These are phyloP conservation scores for Suillus variegatus DNA, from an alignment of 768 basidiomycete species.

Conservation along the genomic window DNA sequence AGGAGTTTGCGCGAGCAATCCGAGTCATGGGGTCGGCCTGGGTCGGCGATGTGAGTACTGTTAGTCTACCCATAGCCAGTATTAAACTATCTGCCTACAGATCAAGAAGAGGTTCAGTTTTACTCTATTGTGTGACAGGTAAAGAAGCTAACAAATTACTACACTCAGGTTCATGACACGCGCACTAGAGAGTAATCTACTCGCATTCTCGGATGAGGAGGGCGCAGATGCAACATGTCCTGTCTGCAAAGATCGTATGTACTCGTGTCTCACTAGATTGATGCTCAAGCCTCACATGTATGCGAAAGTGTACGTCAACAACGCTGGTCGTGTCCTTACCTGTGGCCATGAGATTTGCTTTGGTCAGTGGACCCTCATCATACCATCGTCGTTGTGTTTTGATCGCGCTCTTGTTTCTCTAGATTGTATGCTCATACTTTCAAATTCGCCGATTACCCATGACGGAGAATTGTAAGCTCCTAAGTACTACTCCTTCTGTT, in stretches of 20 bases:
- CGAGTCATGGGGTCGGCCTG: slow-evolving; percentile 46
- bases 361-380: slow-evolving; percentile 35
- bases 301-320: slow-evolving; percentile 44
- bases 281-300: neutral
- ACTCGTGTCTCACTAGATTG: slow-evolving; percentile 1
- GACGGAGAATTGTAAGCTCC: slow-evolving; percentile 59
- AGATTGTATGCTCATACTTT: slow-evolving; percentile 61
- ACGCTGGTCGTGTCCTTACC: slow-evolving; percentile 58
- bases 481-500: neutral
- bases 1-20: slow-evolving; percentile 56
- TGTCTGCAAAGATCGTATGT: slow-evolving; percentile 65
- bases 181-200: slow-evolving; percentile 42
- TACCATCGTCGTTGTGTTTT: neutral
- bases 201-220: slow-evolving; percentile 49
- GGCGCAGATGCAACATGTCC: slow-evolving; percentile 56
- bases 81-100: slow-evolving; percentile 16
- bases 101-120: slow-evolving; percentile 38
- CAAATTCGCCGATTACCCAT: slow-evolving; percentile 52
- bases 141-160: neutral
- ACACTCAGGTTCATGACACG: slow-evolving; percentile 46
- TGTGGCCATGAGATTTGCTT: slow-evolving; percentile 72
- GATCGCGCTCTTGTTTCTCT: neutral
- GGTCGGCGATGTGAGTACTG: slow-evolving; percentile 22
- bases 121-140: neutral
- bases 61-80: neutral